Evolutionary conservation across 306 rosid species (phyloP).

Genomic region (Prunus mongolica): DNA sequence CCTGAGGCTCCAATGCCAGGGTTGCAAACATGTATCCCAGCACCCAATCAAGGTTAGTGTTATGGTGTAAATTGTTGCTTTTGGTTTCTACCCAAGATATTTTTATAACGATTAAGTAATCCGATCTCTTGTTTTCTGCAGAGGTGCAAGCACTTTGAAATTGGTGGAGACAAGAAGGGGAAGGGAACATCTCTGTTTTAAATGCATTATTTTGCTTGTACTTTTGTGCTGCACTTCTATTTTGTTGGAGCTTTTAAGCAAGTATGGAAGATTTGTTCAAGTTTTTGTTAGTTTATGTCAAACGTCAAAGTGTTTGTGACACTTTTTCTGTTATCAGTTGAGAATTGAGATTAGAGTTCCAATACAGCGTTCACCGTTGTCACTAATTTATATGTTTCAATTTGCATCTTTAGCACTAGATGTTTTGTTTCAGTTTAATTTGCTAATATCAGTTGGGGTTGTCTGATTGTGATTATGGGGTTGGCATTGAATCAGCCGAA

Average conservation of each 20-base stretch:
- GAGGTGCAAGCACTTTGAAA: slow-evolving; percentile 46
- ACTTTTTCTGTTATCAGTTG: neutral
- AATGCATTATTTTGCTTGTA: neutral
- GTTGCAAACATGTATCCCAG: slow-evolving; percentile 38
- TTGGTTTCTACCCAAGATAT: neutral
- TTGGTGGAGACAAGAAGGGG: slow-evolving; percentile 43
- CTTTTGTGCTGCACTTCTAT: neutral
- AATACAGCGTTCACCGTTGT: neutral
- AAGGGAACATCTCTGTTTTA: slow-evolving; percentile 43
- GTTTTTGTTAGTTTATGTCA: neutral
- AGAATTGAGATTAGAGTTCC: neutral
- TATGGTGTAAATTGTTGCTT: neutral
- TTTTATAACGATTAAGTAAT: neutral
- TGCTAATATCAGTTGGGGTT: neutral
- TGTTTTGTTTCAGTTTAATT: neutral
- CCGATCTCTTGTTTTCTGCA: neutral
- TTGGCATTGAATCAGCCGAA: too few species aligned
- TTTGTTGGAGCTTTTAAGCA: neutral
- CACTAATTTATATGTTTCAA: neutral
- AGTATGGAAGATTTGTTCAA: neutral
- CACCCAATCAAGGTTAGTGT: slow-evolving; percentile 32
- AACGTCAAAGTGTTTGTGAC: neutral
- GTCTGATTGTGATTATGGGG: neutral
- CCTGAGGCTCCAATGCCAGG: slow-evolving; percentile 37
- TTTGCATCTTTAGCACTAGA: neutral